These are phyloP conservation scores for Aspergillus clavatus DNA, from an alignment of 2,329 filamentous ascomycete species.

Conservation along the genomic window DNA sequence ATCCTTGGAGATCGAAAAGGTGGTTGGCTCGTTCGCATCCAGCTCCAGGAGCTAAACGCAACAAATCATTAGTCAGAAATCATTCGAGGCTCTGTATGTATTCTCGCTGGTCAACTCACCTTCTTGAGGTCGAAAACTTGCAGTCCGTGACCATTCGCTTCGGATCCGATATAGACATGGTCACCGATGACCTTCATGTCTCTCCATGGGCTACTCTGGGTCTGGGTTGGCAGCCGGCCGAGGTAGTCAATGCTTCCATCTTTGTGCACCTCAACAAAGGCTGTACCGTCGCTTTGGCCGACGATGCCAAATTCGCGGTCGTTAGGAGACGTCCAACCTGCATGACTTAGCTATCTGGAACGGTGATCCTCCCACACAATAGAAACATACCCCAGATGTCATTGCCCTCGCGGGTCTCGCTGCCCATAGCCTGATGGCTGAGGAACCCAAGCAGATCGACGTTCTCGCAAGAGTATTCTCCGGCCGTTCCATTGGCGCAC, in stretches of 20 bases:
- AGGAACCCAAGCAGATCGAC: slow-evolving; percentile 14
- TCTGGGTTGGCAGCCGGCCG: slow-evolving; percentile 15
- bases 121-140: slow-evolving; percentile 18
- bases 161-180: slow-evolving; percentile 16
- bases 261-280: slow-evolving; percentile 13
- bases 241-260: slow-evolving; percentile 16
- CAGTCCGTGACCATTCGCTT: slow-evolving; percentile 14
- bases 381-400: slow-evolving; percentile 17
- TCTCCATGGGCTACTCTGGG: slow-evolving; percentile 9
- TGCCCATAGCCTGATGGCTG: slow-evolving; percentile 18
- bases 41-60: slow-evolving; percentile 4
- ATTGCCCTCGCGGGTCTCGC: slow-evolving; percentile 15
- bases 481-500: slow-evolving; percentile 14
- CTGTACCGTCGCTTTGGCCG: slow-evolving; percentile 15
- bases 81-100: too few relatives aligned
- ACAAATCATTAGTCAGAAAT: too few relatives aligned
- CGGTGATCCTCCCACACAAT: not conserved
- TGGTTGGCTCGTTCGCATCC: slow-evolving; percentile 4
- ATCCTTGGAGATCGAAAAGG: slow-evolving; percentile 8
- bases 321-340: slow-evolving; percentile 15
- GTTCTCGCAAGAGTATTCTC: slow-evolving; percentile 16
- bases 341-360: not conserved
- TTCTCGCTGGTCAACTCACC: slow-evolving; percentile 9
- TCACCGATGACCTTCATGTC: slow-evolving; percentile 17
- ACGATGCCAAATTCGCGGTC: slow-evolving; percentile 16